phyloP scores from a whole-genome alignment of 441 rosid genomes.

The Erodium trifolium region DNA sequence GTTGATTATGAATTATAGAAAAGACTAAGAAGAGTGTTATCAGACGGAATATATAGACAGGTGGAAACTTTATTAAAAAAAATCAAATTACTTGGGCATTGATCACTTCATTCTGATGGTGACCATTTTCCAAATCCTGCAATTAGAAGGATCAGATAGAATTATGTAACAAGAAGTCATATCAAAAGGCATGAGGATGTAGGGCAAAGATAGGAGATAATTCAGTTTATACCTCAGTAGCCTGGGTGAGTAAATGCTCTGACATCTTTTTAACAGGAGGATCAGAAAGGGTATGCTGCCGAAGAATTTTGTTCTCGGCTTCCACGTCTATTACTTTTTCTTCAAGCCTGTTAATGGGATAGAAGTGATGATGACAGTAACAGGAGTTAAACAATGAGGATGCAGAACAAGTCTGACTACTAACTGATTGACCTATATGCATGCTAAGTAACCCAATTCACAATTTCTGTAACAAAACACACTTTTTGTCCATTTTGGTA shows the following conservation, averaged over 20 bases:
- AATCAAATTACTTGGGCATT: slow-evolving; percentile 6
- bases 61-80: not conserved
- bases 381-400: slow-evolving; percentile 9
- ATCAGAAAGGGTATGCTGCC: slow-evolving; percentile 43
- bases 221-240: not conserved
- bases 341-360: slow-evolving; percentile 47
- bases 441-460: slow-evolving; percentile 1
- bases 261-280: slow-evolving; percentile 17
- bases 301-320: slow-evolving; percentile 52
- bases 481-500: not conserved
- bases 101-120: slow-evolving; percentile 39
- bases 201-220: not conserved
- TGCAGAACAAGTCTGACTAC: not conserved
- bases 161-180: not conserved
- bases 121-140: slow-evolving; percentile 77
- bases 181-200: not conserved
- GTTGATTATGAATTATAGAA: slow-evolving; percentile 12
- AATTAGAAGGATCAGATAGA: slow-evolving; percentile 8
- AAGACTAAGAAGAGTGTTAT: not conserved
- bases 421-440: slow-evolving; percentile 7
- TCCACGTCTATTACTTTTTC: slow-evolving; percentile 79
- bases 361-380: slow-evolving; percentile 17
- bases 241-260: slow-evolving; percentile 15
- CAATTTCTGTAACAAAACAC: not conserved
- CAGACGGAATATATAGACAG: not conserved